Evolutionary conservation across 345 rosid species (phyloP), one percentile per base, ranked within the genome.

Genomic region (Cochlearia excelsa): DNA sequence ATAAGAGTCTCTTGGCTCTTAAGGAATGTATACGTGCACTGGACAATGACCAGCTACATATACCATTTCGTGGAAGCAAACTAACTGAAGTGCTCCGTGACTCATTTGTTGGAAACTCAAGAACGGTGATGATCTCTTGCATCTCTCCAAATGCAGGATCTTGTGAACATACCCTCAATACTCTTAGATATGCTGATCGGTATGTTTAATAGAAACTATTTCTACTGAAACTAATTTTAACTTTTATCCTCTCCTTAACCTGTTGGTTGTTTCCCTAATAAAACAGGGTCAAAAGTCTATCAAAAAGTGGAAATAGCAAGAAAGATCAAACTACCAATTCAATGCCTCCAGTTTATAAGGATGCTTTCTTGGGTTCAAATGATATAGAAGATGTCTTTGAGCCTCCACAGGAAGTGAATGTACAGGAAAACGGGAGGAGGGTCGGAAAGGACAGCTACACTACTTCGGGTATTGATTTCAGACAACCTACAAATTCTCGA

Each of bases 141-240:
- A 93, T 89, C 69, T 93, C 99, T 63, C 99, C 99, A 41, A 93
- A 85, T 80, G 91, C 86, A 42, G 97, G 99, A 31, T 93, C 99
- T 4, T 93, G 99, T 69, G 99, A 93, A 69, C 97, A 93, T 58
- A 93, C 97, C n/a, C 80, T 93, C 54, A 93, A 93, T 74, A 89
- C 99, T 40, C 72, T 93, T 72, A 87, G 99, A 89, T 93, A 93
- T 82, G 97, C 99, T 35, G 97, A 92, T 66, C 80, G 95, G 97
- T 89, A 77, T 66, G 76, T 43, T 63, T 56, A 45, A 35, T 77
- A 34, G 28, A 45, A 46, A 39, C 55, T 46, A 9, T 52, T 41
- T 68, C 66, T 16, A 8, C 11, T 43, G 34, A 55, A 44, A 49
- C 54, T 9, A 46, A 42, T 3, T 58, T 39, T 64, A 33, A 30